Conservation (phyloP, 768 basidiomycete species). For the Gyrodon lividus region DNA sequence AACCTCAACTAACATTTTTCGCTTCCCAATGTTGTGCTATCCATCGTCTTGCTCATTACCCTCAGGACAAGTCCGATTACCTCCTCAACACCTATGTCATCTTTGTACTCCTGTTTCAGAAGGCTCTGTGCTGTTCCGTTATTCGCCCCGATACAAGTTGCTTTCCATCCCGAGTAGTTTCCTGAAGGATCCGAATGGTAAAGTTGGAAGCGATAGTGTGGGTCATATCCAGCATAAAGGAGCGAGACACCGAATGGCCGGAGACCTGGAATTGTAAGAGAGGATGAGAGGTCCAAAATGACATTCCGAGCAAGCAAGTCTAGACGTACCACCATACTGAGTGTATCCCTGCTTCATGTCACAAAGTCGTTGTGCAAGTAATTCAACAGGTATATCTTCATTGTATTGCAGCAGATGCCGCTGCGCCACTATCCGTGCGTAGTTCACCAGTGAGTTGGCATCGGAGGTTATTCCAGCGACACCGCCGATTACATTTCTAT, state of each 20-base stretch:
- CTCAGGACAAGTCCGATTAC: slow-evolving; percentile 89
- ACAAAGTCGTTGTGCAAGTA: slow-evolving; percentile 90
- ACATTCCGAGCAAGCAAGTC: not conserved
- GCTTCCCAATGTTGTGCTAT: slow-evolving; percentile 92
- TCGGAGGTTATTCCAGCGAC: slow-evolving; percentile 97
- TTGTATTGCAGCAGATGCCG: slow-evolving; percentile 86
- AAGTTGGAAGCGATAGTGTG: slow-evolving; percentile 93
- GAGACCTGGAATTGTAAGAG: slow-evolving; percentile 53
- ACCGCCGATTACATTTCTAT: slow-evolving; percentile 91
- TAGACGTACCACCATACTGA: slow-evolving; percentile 82
- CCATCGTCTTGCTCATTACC: slow-evolving; percentile 99
- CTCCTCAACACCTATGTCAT: slow-evolving; percentile 87
- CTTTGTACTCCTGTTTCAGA: slow-evolving; percentile 98
- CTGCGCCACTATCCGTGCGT: slow-evolving; percentile 88
- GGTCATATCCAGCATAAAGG: slow-evolving; percentile 95
- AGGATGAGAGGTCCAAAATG: not conserved
- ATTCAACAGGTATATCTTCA: slow-evolving; percentile 96
- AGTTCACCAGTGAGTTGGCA: slow-evolving; percentile 96
- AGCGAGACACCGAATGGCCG: slow-evolving; percentile 98
- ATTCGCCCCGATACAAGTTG: slow-evolving; percentile 98
- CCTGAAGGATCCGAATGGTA: slow-evolving; percentile 99
- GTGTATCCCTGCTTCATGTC: slow-evolving; percentile 99
- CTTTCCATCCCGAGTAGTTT: slow-evolving; percentile 98
- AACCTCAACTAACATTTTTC: slow-evolving; percentile 76
- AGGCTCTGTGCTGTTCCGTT: slow-evolving; percentile 94